Evolutionary conservation across 768 basidiomycete genomes (phyloP), one percentile per base, ranked within the genome.

Genomic region (Tremella fuciformis): DNA sequence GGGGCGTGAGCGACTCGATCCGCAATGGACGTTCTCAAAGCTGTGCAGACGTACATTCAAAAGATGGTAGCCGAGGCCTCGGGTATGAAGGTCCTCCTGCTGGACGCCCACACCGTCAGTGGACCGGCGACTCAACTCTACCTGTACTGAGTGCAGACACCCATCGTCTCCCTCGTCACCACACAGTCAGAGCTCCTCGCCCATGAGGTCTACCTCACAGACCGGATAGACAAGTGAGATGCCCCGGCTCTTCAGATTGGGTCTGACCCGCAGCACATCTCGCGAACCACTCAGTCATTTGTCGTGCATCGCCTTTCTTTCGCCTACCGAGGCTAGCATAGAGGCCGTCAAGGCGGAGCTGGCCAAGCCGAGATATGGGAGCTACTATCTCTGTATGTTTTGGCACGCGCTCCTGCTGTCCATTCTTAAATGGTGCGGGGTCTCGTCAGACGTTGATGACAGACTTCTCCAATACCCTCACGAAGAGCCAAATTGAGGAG

Each of bases 301-400:
- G 84, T 94, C 93, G 79, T 98, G 96, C 73, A 85, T 98, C 53
- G 94, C 91, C 76, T 92, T 99, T 74, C 81, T 99, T 8, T 85
- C 91, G 52, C 86, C 85, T 39, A 87, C 82, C 56, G 86, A 89
- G 49, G 85, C 87, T 26, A 92, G 89, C 71, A 80, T 99, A 37
- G 85, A 85, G 55, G 88, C 87, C 22, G 81, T 97, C 55, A 88
- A 87, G 65, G 80, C 83, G 55, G 96, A 99, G 73, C 81, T 99
- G 34, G 82, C 82, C 38, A 88, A 91, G 70, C 94, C 93, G 9
- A 88, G 88, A 78, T 99, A 98, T 70, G 92, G 92, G 76, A 91
- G 92, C 80, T 99, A 99, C 79, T 98, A 94, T 82, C 80, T 99
- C 75, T 99, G 94, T 98, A 84, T 88, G 94, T 91, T 3, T 51